Percentiles rank a stretch among this genome's conserved stretches.
Evolutionary conservation across 345 rosid species (phyloP).

Genomic region (Brassica nigra): DNA sequence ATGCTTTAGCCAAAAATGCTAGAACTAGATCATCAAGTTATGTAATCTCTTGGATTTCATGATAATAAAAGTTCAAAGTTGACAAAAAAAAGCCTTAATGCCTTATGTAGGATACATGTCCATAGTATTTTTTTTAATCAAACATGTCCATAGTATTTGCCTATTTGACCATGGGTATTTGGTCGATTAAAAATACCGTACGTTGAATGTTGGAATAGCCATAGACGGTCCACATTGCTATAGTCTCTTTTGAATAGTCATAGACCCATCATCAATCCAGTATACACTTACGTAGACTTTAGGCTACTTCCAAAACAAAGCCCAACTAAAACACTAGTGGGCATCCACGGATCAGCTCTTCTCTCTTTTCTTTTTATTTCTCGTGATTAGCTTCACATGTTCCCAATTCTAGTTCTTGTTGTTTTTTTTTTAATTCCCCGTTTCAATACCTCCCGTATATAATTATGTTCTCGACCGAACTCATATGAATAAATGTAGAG

Average conservation of each 20-base stretch:
- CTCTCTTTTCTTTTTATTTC: not conserved
- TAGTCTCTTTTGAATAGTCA: not conserved
- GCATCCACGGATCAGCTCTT: not conserved
- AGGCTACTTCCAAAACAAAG: not conserved
- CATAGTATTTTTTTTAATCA: not conserved
- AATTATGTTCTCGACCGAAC: not conserved
- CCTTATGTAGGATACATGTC: not conserved
- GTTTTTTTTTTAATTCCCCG: not conserved
- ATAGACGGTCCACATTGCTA: not conserved
- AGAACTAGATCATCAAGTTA: not conserved
- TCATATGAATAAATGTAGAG: not conserved
- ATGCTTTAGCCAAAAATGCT: not conserved
- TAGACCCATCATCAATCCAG: not conserved
- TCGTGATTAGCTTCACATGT: conserved; percentile 18
- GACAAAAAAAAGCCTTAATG: not conserved
- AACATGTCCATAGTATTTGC: not conserved
- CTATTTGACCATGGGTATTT: not conserved
- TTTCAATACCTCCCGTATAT: conserved; percentile 2
- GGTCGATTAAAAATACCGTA: not conserved
- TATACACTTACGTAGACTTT: not conserved
- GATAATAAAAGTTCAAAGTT: not conserved
- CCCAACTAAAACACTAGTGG: not conserved
- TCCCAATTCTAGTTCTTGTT: not conserved
- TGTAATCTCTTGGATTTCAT: not conserved
- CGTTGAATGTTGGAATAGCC: not conserved